A percentile compares a stretch with the other conserved stretches of the same genome.
Conservation (phyloP, 2,329 filamentous ascomycete genomes). For the Periconia sp. region DNA sequence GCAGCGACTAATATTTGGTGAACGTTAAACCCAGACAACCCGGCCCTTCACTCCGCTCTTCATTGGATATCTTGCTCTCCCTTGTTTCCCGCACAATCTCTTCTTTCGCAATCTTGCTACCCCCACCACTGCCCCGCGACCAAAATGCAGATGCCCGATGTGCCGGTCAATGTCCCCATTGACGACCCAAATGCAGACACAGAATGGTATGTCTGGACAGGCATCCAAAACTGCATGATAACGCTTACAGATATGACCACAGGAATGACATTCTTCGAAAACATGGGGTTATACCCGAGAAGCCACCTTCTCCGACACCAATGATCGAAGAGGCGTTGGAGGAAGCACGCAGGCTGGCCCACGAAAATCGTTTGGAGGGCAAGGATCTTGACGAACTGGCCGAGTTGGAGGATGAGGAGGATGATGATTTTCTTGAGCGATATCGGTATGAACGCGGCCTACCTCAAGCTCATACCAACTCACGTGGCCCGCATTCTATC, state of each 20-base stretch:
- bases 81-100: not conserved
- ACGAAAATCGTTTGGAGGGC: slow-evolving; percentile 90
- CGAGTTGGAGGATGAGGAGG: slow-evolving; percentile 92
- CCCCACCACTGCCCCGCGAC: not conserved
- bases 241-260: slow-evolving; percentile 5
- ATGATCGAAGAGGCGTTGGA: slow-evolving; percentile 93
- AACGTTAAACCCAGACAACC: not conserved
- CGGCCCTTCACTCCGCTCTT: not conserved
- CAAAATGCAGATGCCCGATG: slow-evolving; percentile 50
- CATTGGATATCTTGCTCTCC: not conserved
- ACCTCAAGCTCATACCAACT: not conserved
- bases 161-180: slow-evolving; percentile 76
- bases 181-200: slow-evolving; percentile 96
- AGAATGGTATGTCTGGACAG: slow-evolving; percentile 69
- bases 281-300: slow-evolving; percentile 96
- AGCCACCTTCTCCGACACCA: slow-evolving; percentile 90
- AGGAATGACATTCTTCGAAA: slow-evolving; percentile 99
- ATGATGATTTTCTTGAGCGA: slow-evolving; percentile 84
- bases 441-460: slow-evolving; percentile 60
- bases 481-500: not conserved
- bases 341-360: slow-evolving; percentile 78
- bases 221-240: not conserved
- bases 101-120: not conserved
- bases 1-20: not conserved
- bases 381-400: slow-evolving; percentile 94